phyloP scores from a whole-genome alignment of 345 rosid species.

The Linum lewisii region DNA sequence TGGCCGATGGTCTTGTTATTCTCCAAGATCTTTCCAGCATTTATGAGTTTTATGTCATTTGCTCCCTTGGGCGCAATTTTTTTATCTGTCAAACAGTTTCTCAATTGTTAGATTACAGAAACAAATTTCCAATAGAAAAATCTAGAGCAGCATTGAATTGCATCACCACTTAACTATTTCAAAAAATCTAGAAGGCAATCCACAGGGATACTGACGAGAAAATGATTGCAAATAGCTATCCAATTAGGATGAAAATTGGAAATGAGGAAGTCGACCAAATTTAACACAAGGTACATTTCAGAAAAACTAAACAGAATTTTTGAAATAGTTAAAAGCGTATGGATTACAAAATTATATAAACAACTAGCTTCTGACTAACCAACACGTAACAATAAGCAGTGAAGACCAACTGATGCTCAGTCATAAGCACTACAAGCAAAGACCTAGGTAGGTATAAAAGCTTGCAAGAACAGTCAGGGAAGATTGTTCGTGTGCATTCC shows the following conservation, averaged over 20 bases:
- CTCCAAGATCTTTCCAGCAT: slow-evolving; percentile 83
- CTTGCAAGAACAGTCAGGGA: background rate
- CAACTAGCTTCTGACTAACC: background rate
- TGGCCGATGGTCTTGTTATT: slow-evolving; percentile 78
- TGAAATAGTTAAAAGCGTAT: background rate
- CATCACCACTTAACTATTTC: background rate
- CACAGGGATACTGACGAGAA: background rate
- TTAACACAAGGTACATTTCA: no score
- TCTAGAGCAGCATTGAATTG: background rate
- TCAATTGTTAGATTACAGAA: slow-evolving; percentile 3
- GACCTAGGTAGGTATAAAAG: background rate
- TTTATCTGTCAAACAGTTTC: slow-evolving; percentile 39
- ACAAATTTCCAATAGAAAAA: background rate
- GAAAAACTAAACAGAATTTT: no score
- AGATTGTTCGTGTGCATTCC: background rate
- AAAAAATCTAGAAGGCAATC: background rate
- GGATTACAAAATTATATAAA: background rate
- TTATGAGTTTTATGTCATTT: slow-evolving; percentile 79
- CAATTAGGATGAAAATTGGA: no score
- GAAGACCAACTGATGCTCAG: no score
- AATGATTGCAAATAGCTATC: background rate
- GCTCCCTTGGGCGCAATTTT: slow-evolving; percentile 67
- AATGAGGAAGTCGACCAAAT: no score
- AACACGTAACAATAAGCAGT: background rate
- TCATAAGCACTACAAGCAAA: background rate